Conservation (phyloP, 2,329 filamentous ascomycete genomes). For the Ceratocystiopsis minuta region DNA sequence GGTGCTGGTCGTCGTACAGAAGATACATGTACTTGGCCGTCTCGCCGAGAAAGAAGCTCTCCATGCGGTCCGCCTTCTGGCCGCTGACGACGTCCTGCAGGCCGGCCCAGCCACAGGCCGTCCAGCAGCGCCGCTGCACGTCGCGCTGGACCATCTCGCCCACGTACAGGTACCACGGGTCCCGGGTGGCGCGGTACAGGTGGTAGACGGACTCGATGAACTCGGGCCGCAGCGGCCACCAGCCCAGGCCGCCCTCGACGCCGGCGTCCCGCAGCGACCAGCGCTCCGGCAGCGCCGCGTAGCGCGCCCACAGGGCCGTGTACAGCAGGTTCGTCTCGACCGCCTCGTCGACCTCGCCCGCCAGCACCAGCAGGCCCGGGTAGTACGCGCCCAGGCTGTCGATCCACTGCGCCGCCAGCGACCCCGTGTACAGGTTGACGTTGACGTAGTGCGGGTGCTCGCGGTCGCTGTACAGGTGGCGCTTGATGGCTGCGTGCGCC, state of each 20-base stretch:
- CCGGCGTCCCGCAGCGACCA: slow-evolving; percentile 77
- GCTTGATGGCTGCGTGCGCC: slow-evolving; percentile 71
- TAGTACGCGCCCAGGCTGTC: slow-evolving; percentile 94
- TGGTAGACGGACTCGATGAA: slow-evolving; percentile 97
- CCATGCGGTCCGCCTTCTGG: slow-evolving; percentile 86
- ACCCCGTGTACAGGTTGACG: slow-evolving; percentile 73
- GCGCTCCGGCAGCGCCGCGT: slow-evolving; percentile 81
- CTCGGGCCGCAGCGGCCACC: slow-evolving; percentile 92
- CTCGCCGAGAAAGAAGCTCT: slow-evolving; percentile 95
- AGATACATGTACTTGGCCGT: slow-evolving; percentile 92
- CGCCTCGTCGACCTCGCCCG: slow-evolving; percentile 80
- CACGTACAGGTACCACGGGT: slow-evolving; percentile 91
- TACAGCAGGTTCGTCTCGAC: slow-evolving; percentile 79
- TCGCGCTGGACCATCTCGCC: slow-evolving; percentile 90
- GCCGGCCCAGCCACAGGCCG: slow-evolving; percentile 83
- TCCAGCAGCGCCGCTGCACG: slow-evolving; percentile 76
- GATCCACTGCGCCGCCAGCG: slow-evolving; percentile 80
- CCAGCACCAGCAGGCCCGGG: slow-evolving; percentile 68
- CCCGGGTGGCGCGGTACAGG: slow-evolving; percentile 79
- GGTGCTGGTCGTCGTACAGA: slow-evolving; percentile 71
- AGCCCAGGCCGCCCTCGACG: slow-evolving; percentile 72
- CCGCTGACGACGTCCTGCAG: slow-evolving; percentile 67
- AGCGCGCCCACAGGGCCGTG: slow-evolving; percentile 85
- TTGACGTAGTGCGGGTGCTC: slow-evolving; percentile 89
- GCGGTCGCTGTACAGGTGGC: slow-evolving; percentile 70